Evolutionary conservation across 2,329 filamentous ascomycete species (phyloP), one percentile per base, ranked within the genome.

Genomic region (Daldinia sp.): DNA sequence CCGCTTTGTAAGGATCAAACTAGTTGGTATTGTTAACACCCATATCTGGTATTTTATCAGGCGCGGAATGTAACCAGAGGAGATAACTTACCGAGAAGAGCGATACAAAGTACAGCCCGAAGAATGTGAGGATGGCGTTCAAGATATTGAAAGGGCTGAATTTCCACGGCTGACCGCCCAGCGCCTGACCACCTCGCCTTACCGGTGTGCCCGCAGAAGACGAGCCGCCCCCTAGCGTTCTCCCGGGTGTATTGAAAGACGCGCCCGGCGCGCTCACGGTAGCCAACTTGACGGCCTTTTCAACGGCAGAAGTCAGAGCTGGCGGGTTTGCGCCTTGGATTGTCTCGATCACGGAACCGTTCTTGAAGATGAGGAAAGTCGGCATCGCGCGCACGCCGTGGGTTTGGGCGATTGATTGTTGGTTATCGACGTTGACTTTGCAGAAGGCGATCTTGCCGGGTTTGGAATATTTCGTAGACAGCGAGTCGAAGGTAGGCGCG

Each of bases 361-460:
- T 89, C 82, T 93, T 91, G 85, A 93, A 94, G 81, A 98, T 90
- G 79, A 98, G 88, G 82, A 99, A 98, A 59, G 96, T 98, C 5
- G 96, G 96, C 90, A 97, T 94, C 71, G 93, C 93, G 75, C 89
- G 89, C 78, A 98, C 90, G 75, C 89, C 87, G 83, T 97, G 93
- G 73, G 89, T 85, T 76, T 89, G 86, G 12, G 94, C 89, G 71
- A 98, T 90, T 65, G 91, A 88, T 73, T 90, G 86, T 80, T 97
- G 93, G 74, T 86, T 85, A 78, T 98, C 94, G 77, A 94, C 93
- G 84, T 98, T 91, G 83, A 98, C 89, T 82, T 97, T 98, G 77
- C 89, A 90, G 79, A 98, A 99, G 53, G 93, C 92, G 76, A 98
- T 92, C 78, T 90, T 90, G 77, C 91, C 91, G 15, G 93, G 90